Percentiles rank a stretch among this genome's conserved stretches.
Conservation (phyloP, 345 rosid species). For the thale cress (Arabidopsis thaliana) region TAIR10.1 NC_003074.8:6023001-6023500, state of each 20-base stretch:
- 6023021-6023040: background rate
- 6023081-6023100: background rate
- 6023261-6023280: background rate
- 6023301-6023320: background rate
- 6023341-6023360: background rate
- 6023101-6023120: background rate
- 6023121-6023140: background rate
- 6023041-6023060: background rate
- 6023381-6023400: background rate
- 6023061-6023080: background rate
- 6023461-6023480: background rate
- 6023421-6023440: background rate
- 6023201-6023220: background rate
- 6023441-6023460: background rate
- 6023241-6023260: background rate
- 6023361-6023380: background rate
- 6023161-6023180: background rate
- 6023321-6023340: background rate
- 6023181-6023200: background rate
- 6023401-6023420: background rate
- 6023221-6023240: background rate
- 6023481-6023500: constrained; percentile 28
- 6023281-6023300: background rate
- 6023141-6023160: background rate
- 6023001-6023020: background rate